Base-by-base conservation (phyloP, 352 stramenopile genomes). In the Phytophthora chlamydospora region DNA sequence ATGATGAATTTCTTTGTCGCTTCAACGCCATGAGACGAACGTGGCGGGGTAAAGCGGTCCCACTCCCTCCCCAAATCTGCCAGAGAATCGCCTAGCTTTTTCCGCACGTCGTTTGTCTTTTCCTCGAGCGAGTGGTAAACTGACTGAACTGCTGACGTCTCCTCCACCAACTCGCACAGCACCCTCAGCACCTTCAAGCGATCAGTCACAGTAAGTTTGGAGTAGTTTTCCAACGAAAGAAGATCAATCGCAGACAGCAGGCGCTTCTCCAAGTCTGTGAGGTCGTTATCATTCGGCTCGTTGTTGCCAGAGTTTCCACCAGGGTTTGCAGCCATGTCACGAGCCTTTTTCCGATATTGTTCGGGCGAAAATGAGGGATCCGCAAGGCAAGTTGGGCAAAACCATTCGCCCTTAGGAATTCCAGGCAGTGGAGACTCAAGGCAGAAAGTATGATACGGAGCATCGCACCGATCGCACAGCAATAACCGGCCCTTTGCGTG, bases 361-460 rank as follows among this genome's bases (percentile, higher is more conserved):
- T 90, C 74, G 4, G 78, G 68, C 2, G 69, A 78, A 64, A 90
- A 88, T 1, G 65, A 76, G 9, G 81, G 76, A 38, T 92, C 68
- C 6, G 56, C 58, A 34, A 84, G 39, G 34, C 86, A 95, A 11
- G 68, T 66, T 7, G 85, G 83, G 21, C 87, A 93, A 42, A 89
- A 94, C 87, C 87, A 95, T 41, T 95, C 87, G 16, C 63, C 70
- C 6, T 64, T 78, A 11, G 87, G 84, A 34, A 94, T 73, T 4
- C 68, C 69, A 21, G 71, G 27, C 5, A 94, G 60, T 17, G 87
- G 77, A n/a, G 69, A 70, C n/a, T 73, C 38, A 7, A 94, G 65
- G 40, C 87, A 95, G 52, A 94, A 92, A 4, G 85, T 90, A 53
- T 95, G 87, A 56, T 91, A 95, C 16, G 87, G 75, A 12, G 85